phyloP scores from a whole-genome alignment of 2,329 filamentous ascomycete species.

The Epicoccum nigrum region DNA sequence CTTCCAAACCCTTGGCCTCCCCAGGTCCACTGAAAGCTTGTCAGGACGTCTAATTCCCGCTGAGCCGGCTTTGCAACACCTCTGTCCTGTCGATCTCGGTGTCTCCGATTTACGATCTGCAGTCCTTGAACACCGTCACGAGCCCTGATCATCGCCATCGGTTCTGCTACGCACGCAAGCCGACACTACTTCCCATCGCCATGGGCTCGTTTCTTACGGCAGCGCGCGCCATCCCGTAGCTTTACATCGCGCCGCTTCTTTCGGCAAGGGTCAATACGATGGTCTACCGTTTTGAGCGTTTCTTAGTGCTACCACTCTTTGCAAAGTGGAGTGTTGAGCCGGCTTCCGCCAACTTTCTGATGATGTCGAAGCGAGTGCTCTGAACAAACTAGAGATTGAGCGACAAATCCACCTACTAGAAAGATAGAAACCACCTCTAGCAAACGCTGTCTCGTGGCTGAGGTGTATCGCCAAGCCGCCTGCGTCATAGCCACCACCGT shows the following conservation, averaged over 20 bases:
- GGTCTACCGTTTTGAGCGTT: constrained; percentile 13
- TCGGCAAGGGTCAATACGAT: constrained; percentile 5
- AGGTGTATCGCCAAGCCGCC: background rate
- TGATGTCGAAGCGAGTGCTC: background rate
- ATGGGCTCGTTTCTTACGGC: constrained; percentile 4
- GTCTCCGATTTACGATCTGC: constrained; percentile 12
- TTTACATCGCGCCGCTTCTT: background rate
- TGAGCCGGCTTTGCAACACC: background rate
- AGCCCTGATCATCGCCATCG: background rate
- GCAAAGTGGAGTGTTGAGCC: background rate
- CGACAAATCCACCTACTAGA: constrained; percentile 2
- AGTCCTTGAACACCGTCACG: background rate
- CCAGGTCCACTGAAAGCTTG: constrained; percentile 1
- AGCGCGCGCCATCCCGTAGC: constrained; percentile 11
- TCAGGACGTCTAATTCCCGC: constrained; percentile 1
- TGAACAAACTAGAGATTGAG: background rate
- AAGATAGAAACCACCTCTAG: background rate
- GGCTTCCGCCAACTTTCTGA: background rate
- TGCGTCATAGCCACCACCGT: background rate
- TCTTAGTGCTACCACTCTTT: constrained; percentile 1
- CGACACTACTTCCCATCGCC: background rate
- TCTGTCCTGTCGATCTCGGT: constrained; percentile 10
- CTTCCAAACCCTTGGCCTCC: background rate
- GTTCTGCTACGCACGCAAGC: background rate
- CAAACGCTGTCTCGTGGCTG: constrained; percentile 10